phyloP scores from a whole-genome alignment of 805 yeast genomes.

The Hanseniaspora mollemarum region DNA sequence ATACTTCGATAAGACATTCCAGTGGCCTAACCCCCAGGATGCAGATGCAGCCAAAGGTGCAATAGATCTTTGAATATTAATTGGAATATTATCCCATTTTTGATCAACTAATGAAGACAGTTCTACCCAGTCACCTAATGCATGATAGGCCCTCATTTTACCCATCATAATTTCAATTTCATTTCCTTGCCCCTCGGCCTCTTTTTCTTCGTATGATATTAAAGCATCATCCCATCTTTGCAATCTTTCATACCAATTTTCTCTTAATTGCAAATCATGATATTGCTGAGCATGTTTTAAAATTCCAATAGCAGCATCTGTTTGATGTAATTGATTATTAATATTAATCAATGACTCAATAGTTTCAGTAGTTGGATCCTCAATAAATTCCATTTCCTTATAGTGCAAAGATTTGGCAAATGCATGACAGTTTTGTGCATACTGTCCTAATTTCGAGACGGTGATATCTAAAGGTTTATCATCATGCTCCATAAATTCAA shows the following conservation, averaged over 20 bases:
- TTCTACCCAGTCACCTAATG: constrained; percentile 97
- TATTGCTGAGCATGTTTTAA: constrained; percentile 86
- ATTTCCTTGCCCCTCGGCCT: constrained; percentile 36
- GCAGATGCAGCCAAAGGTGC: constrained; percentile 99
- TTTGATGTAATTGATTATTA: constrained; percentile 87
- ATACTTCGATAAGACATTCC: constrained; percentile 92
- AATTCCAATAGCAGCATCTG: constrained; percentile 96
- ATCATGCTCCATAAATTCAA: constrained; percentile 96
- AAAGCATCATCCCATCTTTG: constrained; percentile 98
- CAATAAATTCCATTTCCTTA: constrained; percentile 86
- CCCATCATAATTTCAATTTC: constrained; percentile 90
- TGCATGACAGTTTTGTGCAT: constrained; percentile 92
- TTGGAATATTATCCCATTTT: constrained; percentile 67
- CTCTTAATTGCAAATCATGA: constrained; percentile 82
- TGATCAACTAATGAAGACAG: constrained; percentile 72
- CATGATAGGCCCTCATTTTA: constrained; percentile 94
- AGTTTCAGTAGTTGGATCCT: constrained; percentile 82
- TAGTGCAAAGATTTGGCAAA: constrained; percentile 95
- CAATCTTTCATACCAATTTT: constrained; percentile 93
- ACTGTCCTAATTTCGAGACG: constrained; percentile 78
- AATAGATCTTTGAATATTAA: constrained; percentile 65
- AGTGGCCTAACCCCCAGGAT: constrained; percentile 93
- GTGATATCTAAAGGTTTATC: constrained; percentile 88
- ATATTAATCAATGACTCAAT: constrained; percentile 86
- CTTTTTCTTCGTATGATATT: constrained; percentile 75